phyloP scores from a whole-genome alignment of 2,329 filamentous ascomycete species.

The Zymoseptoria passerinii region DNA sequence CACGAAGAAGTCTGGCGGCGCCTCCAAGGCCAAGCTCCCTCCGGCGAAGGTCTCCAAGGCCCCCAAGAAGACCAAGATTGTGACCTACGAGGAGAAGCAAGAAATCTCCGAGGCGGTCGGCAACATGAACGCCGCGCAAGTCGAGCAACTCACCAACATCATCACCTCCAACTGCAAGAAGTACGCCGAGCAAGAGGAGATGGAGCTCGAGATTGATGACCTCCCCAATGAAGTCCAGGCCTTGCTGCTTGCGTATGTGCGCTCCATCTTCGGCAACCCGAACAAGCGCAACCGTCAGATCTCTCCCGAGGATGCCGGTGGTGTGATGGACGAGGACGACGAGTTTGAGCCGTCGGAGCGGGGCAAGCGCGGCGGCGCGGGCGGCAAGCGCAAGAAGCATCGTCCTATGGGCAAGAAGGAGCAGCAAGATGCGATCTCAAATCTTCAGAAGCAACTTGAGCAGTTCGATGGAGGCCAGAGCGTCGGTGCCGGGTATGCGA shows the following conservation, averaged over 20 bases:
- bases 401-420: slow-evolving; percentile 69
- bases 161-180: slow-evolving; percentile 77
- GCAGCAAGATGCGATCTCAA: slow-evolving; percentile 59
- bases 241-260: slow-evolving; percentile 49
- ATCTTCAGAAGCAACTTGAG: slow-evolving; percentile 52
- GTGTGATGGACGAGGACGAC: slow-evolving; percentile 35
- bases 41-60: slow-evolving; percentile 36
- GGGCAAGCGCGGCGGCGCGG: slow-evolving; percentile 26
- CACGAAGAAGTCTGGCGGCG: slow-evolving; percentile 10
- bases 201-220: slow-evolving; percentile 58
- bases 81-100: slow-evolving; percentile 76
- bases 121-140: slow-evolving; percentile 67
- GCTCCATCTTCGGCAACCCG: slow-evolving; percentile 34
- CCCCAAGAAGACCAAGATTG: slow-evolving; percentile 54
- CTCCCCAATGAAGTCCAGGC: slow-evolving; percentile 47
- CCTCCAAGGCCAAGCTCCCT: slow-evolving; percentile 1
- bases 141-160: slow-evolving; percentile 74
- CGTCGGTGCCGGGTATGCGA: slow-evolving; percentile 13
- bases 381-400: slow-evolving; percentile 58
- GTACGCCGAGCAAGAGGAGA: slow-evolving; percentile 52
- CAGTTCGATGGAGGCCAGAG: slow-evolving; percentile 22
- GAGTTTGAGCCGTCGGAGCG: slow-evolving; percentile 38
- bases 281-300: slow-evolving; percentile 16
- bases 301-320: slow-evolving; percentile 30
- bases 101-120: slow-evolving; percentile 56